Base-by-base conservation (phyloP, 169 alveolate genomes). In the Neospora caninum region DNA sequence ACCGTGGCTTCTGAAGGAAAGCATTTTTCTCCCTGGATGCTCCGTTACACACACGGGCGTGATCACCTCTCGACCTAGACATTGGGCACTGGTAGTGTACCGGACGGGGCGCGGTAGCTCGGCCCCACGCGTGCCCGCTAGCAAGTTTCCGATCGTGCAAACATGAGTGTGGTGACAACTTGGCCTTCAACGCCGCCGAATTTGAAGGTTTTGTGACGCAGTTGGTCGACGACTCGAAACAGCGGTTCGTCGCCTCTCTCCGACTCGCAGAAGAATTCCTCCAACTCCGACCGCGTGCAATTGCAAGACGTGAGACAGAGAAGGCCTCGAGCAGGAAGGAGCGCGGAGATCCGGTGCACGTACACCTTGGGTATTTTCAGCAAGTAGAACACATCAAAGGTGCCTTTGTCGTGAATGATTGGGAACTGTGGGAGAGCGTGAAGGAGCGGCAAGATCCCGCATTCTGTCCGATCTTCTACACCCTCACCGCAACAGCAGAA, bases 211-310 rank as follows among this genome's bases (percentile, higher is more conserved):
- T 91, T 88, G 83, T 93, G 95, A 0, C 88, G 95, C 36, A 93
- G 70, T n/a, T 67, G 20, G 54, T 91, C 95, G 42, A 87, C 22
- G 41, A 91, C 78, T 88, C 86, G 93, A 39, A 93, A 93, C n/a
- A 53, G 53, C 10, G 92, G 92, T 25, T 22, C 7, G 38, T 6
- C 89, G 20, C 67, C 89, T 20, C 29, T 36, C 67, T 82, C 67
- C 58, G 22, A 13, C n/a, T 25, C 36, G 53, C 95, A 67, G 36
- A 93, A 93, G 38, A 93, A 38, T 41, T 49, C 41, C 38, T 93
- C 95, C 42, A 93, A 91, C n/a, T 93, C 95, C 36, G 45, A 88
- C 89, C 88, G 42, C 39, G 95, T 93, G 95, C 95, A 93, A 88
- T 93, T 93, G 91, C 95, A 93, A 13, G 95, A 93, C 31, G 95